Percentiles rank a stretch among this genome's conserved stretches.
phyloP scores from a whole-genome alignment of 192 early-diverging fungal species.

The Spizellomyces punctatus region DNA sequence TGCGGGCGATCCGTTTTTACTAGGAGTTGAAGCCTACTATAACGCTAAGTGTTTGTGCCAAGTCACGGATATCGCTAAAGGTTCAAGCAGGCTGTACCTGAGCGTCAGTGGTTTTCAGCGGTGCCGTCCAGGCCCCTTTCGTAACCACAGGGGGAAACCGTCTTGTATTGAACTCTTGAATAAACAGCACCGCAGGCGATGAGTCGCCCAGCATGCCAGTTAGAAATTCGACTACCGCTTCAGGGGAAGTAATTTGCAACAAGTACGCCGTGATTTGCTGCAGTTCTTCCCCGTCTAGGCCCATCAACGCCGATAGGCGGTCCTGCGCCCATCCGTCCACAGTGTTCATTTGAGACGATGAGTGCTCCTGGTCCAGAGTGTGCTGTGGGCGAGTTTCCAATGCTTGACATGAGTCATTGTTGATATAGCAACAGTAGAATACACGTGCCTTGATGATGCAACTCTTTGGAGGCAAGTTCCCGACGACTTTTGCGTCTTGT shows the following conservation, averaged over 20 bases:
- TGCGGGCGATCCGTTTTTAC: too few relatives aligned
- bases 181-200: conserved; percentile 30
- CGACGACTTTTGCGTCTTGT: too few relatives aligned
- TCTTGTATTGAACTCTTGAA: conserved; percentile 31
- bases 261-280: conserved; percentile 27
- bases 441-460: too few relatives aligned
- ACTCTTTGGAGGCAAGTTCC: too few relatives aligned
- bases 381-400: too few relatives aligned
- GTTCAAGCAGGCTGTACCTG: neutral
- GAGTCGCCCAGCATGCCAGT: conserved; percentile 37
- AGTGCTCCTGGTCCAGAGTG: too few relatives aligned
- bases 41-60: too few relatives aligned
- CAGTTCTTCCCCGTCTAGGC: conserved; percentile 29
- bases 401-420: too few relatives aligned
- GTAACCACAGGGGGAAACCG: conserved; percentile 23
- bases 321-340: conserved; percentile 28
- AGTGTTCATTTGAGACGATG: neutral
- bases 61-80: too few relatives aligned
- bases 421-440: too few relatives aligned
- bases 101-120: conserved; percentile 8
- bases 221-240: conserved; percentile 26
- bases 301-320: conserved; percentile 24
- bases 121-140: conserved; percentile 16
- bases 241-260: conserved; percentile 1
- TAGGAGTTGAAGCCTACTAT: too few relatives aligned